Evolutionary conservation across 1,284 basidiomycete genomes (phyloP).

Genomic region (Ceraceosorus guamensis): DNA sequence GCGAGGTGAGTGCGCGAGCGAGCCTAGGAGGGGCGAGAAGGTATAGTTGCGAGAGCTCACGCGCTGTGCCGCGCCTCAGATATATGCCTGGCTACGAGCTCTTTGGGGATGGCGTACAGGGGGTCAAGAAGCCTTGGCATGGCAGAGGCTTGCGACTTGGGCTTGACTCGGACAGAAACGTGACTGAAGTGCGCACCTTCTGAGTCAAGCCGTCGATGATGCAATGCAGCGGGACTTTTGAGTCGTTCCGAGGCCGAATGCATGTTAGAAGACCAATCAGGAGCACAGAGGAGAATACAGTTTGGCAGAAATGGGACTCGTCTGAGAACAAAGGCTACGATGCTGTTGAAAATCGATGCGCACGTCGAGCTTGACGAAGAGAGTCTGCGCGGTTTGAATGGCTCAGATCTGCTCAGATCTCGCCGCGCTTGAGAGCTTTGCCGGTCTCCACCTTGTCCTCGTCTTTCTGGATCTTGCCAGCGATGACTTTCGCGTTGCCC

Average conservation of each 20-base stretch:
- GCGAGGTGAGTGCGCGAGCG: slow-evolving; percentile 10
- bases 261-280: no score
- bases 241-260: no score
- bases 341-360: no score
- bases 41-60: not conserved
- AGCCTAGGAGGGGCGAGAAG: not conserved
- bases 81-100: slow-evolving; percentile 30
- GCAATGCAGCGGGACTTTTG: no score
- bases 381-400: no score
- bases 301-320: no score
- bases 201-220: not conserved
- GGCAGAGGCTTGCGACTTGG: slow-evolving; percentile 1
- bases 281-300: no score
- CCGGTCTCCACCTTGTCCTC: not conserved
- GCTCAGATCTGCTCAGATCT: not conserved
- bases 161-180: not conserved
- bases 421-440: not conserved
- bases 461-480: not conserved
- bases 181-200: not conserved
- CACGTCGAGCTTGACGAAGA: no score
- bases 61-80: not conserved
- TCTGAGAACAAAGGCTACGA: no score
- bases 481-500: not conserved
- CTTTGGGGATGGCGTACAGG: slow-evolving; percentile 8
- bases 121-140: slow-evolving; percentile 1